A percentile compares a stretch with the other conserved stretches of the same genome.
These are phyloP conservation scores for Poa pratensis DNA, from an alignment of 176 grass and related monocot species.

Conservation along the genomic window DNA sequence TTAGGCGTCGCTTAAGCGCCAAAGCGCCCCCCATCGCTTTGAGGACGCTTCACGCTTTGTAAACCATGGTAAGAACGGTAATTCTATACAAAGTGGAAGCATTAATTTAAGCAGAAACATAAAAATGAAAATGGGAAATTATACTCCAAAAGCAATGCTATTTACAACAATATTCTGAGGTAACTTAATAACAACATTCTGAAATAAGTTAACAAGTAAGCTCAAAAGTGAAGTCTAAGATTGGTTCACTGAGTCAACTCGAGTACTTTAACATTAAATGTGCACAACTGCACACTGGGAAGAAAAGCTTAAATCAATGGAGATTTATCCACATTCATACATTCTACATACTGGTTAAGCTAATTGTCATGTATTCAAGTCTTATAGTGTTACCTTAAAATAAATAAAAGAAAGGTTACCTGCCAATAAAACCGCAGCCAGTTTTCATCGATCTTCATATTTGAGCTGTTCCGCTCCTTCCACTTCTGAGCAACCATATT, in stretches of 20 bases:
- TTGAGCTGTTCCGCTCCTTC: slow-evolving; percentile 59
- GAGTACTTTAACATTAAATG: slow-evolving; percentile 6
- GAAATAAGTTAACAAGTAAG: not conserved
- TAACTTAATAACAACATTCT: not conserved
- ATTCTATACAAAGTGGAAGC: not conserved
- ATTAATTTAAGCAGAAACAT: not conserved
- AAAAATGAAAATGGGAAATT: not conserved
- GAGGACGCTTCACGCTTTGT: no score
- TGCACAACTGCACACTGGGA: not conserved
- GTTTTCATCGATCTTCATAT: slow-evolving; percentile 83
- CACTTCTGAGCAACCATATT: slow-evolving; percentile 93
- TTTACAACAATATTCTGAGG: slow-evolving; percentile 9
- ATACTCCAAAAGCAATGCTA: not conserved
- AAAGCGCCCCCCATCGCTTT: no score
- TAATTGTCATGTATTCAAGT: slow-evolving; percentile 33
- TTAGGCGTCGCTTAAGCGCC: no score
- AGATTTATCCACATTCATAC: slow-evolving; percentile 18
- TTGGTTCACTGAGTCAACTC: not conserved
- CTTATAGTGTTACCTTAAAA: slow-evolving; percentile 8
- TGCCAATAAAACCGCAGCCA: slow-evolving; percentile 99
- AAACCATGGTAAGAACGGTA: not conserved
- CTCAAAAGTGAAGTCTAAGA: not conserved
- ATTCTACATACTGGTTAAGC: slow-evolving; percentile 13
- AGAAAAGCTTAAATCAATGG: slow-evolving; percentile 17
- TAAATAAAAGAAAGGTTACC: slow-evolving; percentile 59